Evolutionary conservation across 208 protist genomes (phyloP), one percentile per base, ranked within the genome.

Genomic region (Leishmania martiniquensis): DNA sequence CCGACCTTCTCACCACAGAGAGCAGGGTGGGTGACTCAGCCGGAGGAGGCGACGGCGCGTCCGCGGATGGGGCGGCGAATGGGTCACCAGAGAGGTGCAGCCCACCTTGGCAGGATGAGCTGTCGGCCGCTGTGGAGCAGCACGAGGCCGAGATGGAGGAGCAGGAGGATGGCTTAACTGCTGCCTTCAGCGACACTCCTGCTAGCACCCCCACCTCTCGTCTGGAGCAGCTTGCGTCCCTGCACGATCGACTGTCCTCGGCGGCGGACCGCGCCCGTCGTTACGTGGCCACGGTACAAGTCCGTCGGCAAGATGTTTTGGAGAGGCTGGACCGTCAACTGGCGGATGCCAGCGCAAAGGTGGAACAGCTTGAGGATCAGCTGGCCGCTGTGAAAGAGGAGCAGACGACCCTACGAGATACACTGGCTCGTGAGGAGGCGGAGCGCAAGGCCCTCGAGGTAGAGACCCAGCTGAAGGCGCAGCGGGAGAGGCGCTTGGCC

Each of bases 361-460:
- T 85, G 25, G 72, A 69, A 32, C 73, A 57, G 60, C 66, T 79
- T 12, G 76, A 83, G 68, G 80, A 77, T 25, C 67, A 78, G 72
- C 81, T 85, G 22, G 45, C 29, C 59, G 55, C 72, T 2, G 73
- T 86, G 12, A 54, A 79, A 70, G 75, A 82, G 37, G 74, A 82
- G 45, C 75, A 71, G 69, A 66, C 62, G 32, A 66, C 79, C 69
- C 51, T 87, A 42, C 57, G 66, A n/a, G 84, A 89, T 37, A 81
- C 51, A 55, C 44, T 87, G 59, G 75, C 75, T 29, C 80, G 75
- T n/a, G 82, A 86, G 76, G 85, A 72, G 37, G 85, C 78, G 37
- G 82, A 90, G 78, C 86, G 84, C 45, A 89, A 93, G 78, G 85
- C 87, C 44, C 84, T 77, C 51, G 92, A 86, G 9, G 83, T 83